Evolutionary conservation across 352 stramenopile species (phyloP), one percentile per base, ranked within the genome.

Genomic region (Phytophthora ohioensis): DNA sequence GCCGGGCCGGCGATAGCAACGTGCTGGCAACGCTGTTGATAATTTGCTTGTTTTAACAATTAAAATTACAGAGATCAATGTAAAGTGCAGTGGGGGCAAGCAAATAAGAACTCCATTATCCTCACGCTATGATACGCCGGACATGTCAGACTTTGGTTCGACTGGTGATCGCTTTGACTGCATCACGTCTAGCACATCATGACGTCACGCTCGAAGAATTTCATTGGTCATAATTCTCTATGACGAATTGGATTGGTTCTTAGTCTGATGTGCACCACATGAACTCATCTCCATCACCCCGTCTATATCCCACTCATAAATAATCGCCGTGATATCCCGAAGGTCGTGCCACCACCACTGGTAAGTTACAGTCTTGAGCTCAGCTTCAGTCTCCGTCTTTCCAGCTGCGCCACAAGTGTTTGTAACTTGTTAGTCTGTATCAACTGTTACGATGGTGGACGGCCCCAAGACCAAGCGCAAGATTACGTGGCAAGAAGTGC

Each of bases 401-500:
- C 67, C 61, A 66, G 47, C 53, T 42, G 7, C 17, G 7, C 34
- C 52, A 15, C 53, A 73, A 57, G 42, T 59, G 39, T 43, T 9
- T 43, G 38, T 34, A 21, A 52, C 46, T 41, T 47, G 56, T 31
- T 42, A 17, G 7, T 27, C 21, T 49, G 39, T 17, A 46, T 47
- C 32, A 52, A 54, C 13, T 48, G 11, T 27, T 27, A 59, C 27
- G 31, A 93, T 93, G 85, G 85, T 93, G 60, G 85, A 93, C 76
- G 73, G 73, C 30, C 71, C 69, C 27, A 91, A 91, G 75, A 75
- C 79, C 32, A 76, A 71, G 34, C 85, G 83, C 57, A 71, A 90
- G 57, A 87, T 97, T 65, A 91, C 86, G 64, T 92, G 82, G 84
- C 77, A 82, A 43, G 84, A 97, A 64, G 76, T 97, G 46, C 73